Evolutionary conservation across 345 rosid species (phyloP), one percentile per base, ranked within the genome.

Genomic region (rapeseed (Brassica napus)): DNA sequence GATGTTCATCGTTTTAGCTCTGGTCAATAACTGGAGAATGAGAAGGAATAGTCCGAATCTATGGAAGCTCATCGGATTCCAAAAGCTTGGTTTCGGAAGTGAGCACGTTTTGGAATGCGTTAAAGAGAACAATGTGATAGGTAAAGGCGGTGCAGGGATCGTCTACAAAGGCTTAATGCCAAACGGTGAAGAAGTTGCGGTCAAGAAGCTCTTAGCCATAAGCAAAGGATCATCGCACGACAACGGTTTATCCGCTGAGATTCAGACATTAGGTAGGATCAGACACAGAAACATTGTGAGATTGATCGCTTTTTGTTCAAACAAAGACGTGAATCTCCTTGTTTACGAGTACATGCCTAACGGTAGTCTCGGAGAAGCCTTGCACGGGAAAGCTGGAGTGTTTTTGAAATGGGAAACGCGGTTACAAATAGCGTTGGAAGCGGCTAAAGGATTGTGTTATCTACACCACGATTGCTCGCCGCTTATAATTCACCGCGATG

Each of bases 391-490:
- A 81, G 89, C 86, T 57, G 97, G 97, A 8, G 84, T 84, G 14
- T 84, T 85, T 78, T 77, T 94, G 23, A 82, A 83, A 31, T 94
- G 98, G 98, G 86, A 85, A 65, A 75, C 87, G 57, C 85, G 98
- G 88, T 80, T 88, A 42, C 92, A 94, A 71, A 90, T 92, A 55
- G 95, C 95, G n/a, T 78, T 86, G 8, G 97, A 94, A 79, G 97
- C 98, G 34, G 97, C 97, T 1, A 94, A 87, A 72, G 98, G 97
- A 7, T 79, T 94, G 16, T 94, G 97, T 78, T 94, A 94, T 82
- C 90, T 94, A 62, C 98, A 94, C 81, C 97, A 94, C 11, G 97
- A 94, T 78, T 94, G 98, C 74, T 89, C 92, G 0, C 97, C 98
- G 1, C 82, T 94, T 57, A 94, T 94, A 31, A 85, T 94, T 26